Base-by-base conservation (phyloP, 495 filamentous ascomycete species). In the Physcia stellaris region DNA sequence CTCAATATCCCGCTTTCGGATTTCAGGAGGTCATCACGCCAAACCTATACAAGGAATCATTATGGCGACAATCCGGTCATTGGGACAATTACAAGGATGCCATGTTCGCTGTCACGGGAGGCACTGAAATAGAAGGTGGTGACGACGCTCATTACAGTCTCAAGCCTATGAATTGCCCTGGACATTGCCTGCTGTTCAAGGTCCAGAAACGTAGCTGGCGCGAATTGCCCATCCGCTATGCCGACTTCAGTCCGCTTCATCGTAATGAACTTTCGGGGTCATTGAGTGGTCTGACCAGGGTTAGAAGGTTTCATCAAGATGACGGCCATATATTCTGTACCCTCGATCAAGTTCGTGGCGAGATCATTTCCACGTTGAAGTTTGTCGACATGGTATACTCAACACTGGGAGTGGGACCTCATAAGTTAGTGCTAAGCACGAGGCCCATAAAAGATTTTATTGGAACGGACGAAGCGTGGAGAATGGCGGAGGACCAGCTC, bases 81-180 rank as follows among this genome's bases (percentile, higher is more conserved):
- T 83, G 87, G 74, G 79, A 88, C 24, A 93, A 93, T 56, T 95
- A 93, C 59, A 79, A 82, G 45, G 79, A 93, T 52, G 86, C 94
- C 50, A 95, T 95, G 87, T 95, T 86, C 62, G 77, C 80, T 40
- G 87, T 94, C 20, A 80, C 73, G 4, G 75, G 67, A 39, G 2
- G 15, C 40, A 17, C 35, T 1, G 54, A 62, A 3, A 55, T 49
- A 16, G 52, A 59, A 0, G 24, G 24, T n/a, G 59, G 59, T 5
- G 64, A 74, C 36, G 35, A 81, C 34, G 80, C 82, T 46, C 79
- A 85, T 35, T 95, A 87, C 53, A 86, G 84, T 2, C 67, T 95
- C 35, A 95, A 95, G 55, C 87, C 87, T 17, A 95, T 95, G 87
- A 95, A 95, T 50, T 95, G 87, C 55, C 87, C 87, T 0, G 87